Base-by-base conservation (phyloP, 805 yeast genomes). In the Ogataea degrootiae region DNA sequence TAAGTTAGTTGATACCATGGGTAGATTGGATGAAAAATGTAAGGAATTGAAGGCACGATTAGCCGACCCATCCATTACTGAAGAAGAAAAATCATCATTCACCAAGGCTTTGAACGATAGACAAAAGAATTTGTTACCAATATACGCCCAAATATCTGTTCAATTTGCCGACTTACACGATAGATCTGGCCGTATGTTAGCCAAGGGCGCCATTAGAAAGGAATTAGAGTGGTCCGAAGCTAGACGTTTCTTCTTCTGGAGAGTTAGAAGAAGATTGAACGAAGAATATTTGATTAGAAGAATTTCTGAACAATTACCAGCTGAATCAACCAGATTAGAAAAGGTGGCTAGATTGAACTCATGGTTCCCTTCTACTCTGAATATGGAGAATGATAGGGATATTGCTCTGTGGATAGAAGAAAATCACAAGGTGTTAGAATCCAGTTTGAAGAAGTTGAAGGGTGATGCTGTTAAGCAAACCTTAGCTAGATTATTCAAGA, bases 101-200 rank as follows among this genome's bases (percentile, higher is more conserved):
- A 75, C 87, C 43, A 77, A 80, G 49, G 73, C 87, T 67, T 69
- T 94, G 55, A 76, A 77, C 44, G 86, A 78, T 36, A 86, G 99
- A 66, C 98, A 94, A 71, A 77, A 78, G 66, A 73, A 70, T 36
- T 74, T 94, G 63, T 67, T 88, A 58, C 98, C 98, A 58, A 79
- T 92, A 53, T 95, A 95, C 70, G 82, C 84, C 53, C 98, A 94
- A 73, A 77, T 94, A 48, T 85, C 96, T 41, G 87, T 92, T 46
- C 98, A 94, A 72, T 94, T 91, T 72, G 99, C 98, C 42, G 99
- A 94, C 68, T 78, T 94, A 65, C 99, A 94, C 65, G 99, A 94
- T 68, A 83, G 97, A 73, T 84, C 97, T 14, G 96, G 94, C 35
- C 92, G 99, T 72, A 94, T 94, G 98, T 69, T 86, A 71, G 95